Evolutionary conservation across 306 rosid species (phyloP), one percentile per base, ranked within the genome.

Genomic region (Dalbergia oliveri): DNA sequence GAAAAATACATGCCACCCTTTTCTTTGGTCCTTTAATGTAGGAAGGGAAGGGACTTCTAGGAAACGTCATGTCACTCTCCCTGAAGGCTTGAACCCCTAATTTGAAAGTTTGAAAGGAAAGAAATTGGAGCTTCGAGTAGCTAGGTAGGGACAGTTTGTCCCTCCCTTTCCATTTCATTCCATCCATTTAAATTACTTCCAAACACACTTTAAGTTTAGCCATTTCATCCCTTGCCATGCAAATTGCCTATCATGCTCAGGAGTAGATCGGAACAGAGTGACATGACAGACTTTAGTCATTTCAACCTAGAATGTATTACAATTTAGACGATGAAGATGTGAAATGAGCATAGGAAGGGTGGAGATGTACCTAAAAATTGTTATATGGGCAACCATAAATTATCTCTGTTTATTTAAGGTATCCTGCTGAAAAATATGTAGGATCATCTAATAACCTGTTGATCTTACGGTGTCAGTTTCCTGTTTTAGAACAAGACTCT

Each of bases 271-370:
- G n/a, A 54, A 4, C 41, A 8, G 15, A 49, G 65, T 49, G 34
- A 58, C 58, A 37, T n/a, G 47, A 23, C 5, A 3, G 8, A 6
- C 31, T 26, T 26, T 2, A 26, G 1, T 50, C 5, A 39, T 72
- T 35, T 79, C 39, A 21, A 23, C 72, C 39, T 14, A 21, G 53
- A 62, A 37, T 39, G 11, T 61, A 19, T 16, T 31, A 21, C 51
- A 53, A 79, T 50, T 71, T 72, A 47, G 26, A 16, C 37, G 18
- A 39, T 66, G 16, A 56, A 35, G 37, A 44, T 77, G 75, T 54
- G 12, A 26, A 56, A 72, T 33, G 49, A 26, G 8, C 33, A 53
- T 37, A 37, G 57, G 57, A 26, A 57, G 34, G 62, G 35, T 72
- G 47, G 49, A 50, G 37, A 54, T 54, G 51, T 41, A 43, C 66